Conservation (phyloP, 2,329 filamentous ascomycete genomes). For the Septoria petroselini region DNA sequence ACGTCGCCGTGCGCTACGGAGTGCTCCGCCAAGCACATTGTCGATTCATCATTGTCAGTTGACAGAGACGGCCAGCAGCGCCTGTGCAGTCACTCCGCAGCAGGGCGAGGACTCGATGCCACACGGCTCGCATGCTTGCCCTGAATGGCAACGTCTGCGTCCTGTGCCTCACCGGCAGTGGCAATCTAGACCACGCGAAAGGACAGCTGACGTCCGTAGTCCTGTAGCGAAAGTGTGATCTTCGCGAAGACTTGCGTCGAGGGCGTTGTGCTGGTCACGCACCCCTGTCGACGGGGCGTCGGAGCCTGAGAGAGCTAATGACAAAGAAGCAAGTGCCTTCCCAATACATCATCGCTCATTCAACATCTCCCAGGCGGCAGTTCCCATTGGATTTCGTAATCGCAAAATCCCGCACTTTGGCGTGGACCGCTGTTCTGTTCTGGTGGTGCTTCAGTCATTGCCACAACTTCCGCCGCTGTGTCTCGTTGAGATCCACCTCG, state of each 20-base stretch:
- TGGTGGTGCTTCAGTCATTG: no score
- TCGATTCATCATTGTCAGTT: no score
- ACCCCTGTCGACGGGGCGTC: slow-evolving; percentile 1
- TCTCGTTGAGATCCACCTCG: not conserved
- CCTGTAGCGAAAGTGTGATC: slow-evolving; percentile 16
- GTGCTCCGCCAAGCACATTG: no score
- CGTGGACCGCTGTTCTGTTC: no score
- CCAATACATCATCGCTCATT: not conserved
- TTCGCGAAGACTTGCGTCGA: slow-evolving; percentile 15
- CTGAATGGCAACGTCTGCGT: not conserved
- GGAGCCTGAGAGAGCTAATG: not conserved
- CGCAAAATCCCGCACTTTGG: no score
- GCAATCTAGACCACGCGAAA: not conserved
- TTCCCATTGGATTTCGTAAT: no score
- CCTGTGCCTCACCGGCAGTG: not conserved
- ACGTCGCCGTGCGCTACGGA: not conserved
- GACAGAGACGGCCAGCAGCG: no score
- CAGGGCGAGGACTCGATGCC: no score
- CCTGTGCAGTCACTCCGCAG: not conserved
- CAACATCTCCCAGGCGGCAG: no score
- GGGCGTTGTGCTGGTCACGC: slow-evolving; percentile 12
- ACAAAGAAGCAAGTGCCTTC: not conserved
- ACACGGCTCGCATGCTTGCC: not conserved
- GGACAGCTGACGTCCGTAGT: slow-evolving; percentile 22
- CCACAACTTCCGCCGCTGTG: not conserved